phyloP scores from a whole-genome alignment of 768 basidiomycete species.

The Cubamyces sp. region DNA sequence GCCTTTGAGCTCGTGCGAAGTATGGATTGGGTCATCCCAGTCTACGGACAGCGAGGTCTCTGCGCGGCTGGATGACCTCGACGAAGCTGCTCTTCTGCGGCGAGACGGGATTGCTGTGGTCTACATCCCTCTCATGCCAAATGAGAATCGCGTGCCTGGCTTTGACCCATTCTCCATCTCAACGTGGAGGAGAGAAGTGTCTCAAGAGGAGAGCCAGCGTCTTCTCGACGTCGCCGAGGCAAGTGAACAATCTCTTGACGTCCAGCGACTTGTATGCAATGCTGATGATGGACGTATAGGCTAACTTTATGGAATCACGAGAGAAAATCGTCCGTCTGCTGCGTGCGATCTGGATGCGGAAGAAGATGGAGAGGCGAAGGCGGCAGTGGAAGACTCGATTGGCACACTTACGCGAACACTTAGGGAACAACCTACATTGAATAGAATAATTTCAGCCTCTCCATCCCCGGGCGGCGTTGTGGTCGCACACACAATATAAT shows the following conservation, averaged over 20 bases:
- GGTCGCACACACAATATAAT: too few species aligned
- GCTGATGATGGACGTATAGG: slow-evolving; percentile 11
- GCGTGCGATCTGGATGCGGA: slow-evolving; percentile 35
- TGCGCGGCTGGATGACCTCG: slow-evolving; percentile 33
- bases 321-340: slow-evolving; percentile 33
- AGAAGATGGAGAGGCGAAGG: slow-evolving; percentile 26
- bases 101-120: slow-evolving; percentile 34
- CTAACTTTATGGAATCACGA: slow-evolving; percentile 30
- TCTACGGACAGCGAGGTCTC: slow-evolving; percentile 18
- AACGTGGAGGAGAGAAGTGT: slow-evolving; percentile 33
- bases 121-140: slow-evolving; percentile 33
- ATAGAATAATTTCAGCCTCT: not conserved
- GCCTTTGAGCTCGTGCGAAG: slow-evolving; percentile 28
- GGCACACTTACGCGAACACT: slow-evolving; percentile 12
- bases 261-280: not conserved
- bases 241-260: not conserved
- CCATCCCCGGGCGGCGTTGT: too few species aligned
- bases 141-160: slow-evolving; percentile 28
- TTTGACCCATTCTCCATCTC: slow-evolving; percentile 34
- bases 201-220: slow-evolving; percentile 29
- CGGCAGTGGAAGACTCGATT: slow-evolving; percentile 26
- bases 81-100: slow-evolving; percentile 31
- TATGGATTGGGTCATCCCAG: slow-evolving; percentile 34
- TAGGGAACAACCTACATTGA: slow-evolving; percentile 6
- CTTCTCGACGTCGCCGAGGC: slow-evolving; percentile 32